phyloP scores from a whole-genome alignment of 805 yeast species.

The Clavispora santaluciae region DNA sequence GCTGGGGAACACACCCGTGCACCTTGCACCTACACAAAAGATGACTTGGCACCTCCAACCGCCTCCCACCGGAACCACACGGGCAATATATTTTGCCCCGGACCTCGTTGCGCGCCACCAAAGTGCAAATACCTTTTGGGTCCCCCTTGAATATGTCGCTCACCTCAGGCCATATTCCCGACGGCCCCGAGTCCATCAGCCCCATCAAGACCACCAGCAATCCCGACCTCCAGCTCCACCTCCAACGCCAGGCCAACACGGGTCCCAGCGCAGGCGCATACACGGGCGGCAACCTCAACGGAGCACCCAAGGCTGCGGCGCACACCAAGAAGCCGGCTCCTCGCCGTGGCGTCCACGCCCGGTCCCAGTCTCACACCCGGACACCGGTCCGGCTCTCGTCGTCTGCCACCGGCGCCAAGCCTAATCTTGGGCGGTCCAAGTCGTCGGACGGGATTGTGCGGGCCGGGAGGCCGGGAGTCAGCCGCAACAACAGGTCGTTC shows the following conservation, averaged over 20 bases:
- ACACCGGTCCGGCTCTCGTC: conserved; percentile 7
- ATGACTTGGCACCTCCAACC: not conserved
- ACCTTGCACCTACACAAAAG: not conserved
- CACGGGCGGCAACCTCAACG: too few species aligned
- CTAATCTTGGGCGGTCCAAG: conserved; percentile 33
- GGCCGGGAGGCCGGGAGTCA: conserved; percentile 19
- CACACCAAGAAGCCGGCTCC: conserved; percentile 2
- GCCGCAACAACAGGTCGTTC: conserved; percentile 32
- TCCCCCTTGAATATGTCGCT: too few species aligned
- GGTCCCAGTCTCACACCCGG: conserved; percentile 14
- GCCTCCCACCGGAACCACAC: not conserved
- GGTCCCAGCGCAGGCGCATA: too few species aligned
- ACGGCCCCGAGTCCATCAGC: not conserved
- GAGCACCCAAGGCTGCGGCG: not conserved
- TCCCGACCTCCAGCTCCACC: too few species aligned
- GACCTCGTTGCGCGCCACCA: too few species aligned
- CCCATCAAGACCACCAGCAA: not conserved
- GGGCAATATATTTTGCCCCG: too few species aligned
- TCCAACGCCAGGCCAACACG: too few species aligned
- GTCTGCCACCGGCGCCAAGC: conserved; percentile 12
- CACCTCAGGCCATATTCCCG: not conserved
- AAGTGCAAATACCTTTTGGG: too few species aligned
- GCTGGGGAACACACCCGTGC: not conserved
- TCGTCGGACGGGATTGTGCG: conserved; percentile 37
- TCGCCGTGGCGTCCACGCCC: conserved; percentile 7